Base-by-base conservation (phyloP, 352 stramenopile genomes). In the Phytopythium montanum region DNA sequence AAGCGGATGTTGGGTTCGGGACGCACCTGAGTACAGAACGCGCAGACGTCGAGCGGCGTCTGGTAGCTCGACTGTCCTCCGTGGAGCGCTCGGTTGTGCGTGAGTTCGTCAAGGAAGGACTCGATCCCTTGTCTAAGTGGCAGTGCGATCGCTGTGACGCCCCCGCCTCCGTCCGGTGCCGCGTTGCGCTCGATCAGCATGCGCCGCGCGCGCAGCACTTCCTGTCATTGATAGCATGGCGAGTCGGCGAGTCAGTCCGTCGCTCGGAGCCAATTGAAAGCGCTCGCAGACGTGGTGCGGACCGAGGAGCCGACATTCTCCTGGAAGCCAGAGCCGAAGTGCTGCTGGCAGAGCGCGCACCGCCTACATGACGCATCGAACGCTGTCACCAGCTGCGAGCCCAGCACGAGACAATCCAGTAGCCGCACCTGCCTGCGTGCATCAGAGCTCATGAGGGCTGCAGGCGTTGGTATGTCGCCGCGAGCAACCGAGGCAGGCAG, bases 141-240 rank as follows among this genome's bases (percentile, higher is more conserved):
- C 41, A 31, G 42, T 2, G 52, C 21, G 52, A 57, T 57, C 18
- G 52, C 31, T 8, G 33, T n/a, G 21, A 57, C 38, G 3, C 52
- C 52, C 8, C 52, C 52, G 19, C 46, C 55, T 29, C 55, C 55
- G 33, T 52, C 42, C 21, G 55, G n/a, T 7, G 38, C 2, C 7
- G 52, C 52, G 19, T 42, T 39, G 14, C 55, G 55, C 46, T 61
- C 55, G 21, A 61, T 41, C 28, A 61, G 44, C 55, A 61, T 61
- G 9, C 55, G 44, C 9, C 55, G 41, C 18, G 55, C 39, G 5
- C 55, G 55, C 55, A 61, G 55, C 13, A 61, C 42, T 5, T 61
- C 55, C 55, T 61, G 44, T 33, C 8, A 10, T 45, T n/a, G 5
- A 45, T 10, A 25, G 0, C n/a, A n/a, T n/a, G n/a, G n/a, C n/a